Percentiles rank a stretch among this genome's conserved stretches.
Conservation (phyloP, 805 yeast genomes). For the Jamesozyma jinghongensis region DNA sequence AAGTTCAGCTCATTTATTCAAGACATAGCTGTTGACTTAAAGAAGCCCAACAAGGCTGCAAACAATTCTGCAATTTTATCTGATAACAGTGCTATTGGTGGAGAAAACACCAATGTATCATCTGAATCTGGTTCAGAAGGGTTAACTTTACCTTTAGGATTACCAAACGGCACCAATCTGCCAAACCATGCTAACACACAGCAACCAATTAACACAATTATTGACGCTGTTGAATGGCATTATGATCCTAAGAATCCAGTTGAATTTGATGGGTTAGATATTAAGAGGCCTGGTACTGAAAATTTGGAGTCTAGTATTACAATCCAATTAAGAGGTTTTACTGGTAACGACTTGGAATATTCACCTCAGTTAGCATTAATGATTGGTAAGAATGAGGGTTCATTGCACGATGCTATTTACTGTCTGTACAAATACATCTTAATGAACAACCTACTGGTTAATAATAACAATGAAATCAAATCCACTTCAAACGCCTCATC, state of each 20-base stretch:
- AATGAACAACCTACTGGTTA: constrained; percentile 46
- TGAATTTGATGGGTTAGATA: constrained; percentile 82
- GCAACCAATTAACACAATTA: constrained; percentile 4
- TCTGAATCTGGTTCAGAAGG: neutral
- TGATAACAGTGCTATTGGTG: neutral
- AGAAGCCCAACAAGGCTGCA: constrained; percentile 5
- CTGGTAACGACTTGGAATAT: constrained; percentile 51
- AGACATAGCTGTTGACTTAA: constrained; percentile 74
- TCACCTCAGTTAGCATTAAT: constrained; percentile 59
- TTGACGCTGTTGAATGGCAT: constrained; percentile 73
- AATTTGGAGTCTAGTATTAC: constrained; percentile 63
- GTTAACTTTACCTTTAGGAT: constrained; percentile 5
- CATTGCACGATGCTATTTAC: constrained; percentile 79
- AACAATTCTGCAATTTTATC: neutral
- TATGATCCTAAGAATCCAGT: constrained; percentile 45
- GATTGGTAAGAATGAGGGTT: constrained; percentile 66
- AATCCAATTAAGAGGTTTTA: constrained; percentile 70
- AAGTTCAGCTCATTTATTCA: constrained; percentile 75
- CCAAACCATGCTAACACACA: neutral
- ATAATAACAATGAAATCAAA: constrained; percentile 13
- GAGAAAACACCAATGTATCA: neutral
- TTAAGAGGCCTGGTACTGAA: constrained; percentile 66
- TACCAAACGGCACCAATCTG: neutral
- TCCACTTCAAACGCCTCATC: constrained; percentile 6
- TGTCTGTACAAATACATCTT: constrained; percentile 72